Percentiles rank a stretch among this genome's conserved stretches.
These are phyloP conservation scores for Phalaenopsis aphrodite DNA, from an alignment of 106 monocot species.

Conservation along the genomic window DNA sequence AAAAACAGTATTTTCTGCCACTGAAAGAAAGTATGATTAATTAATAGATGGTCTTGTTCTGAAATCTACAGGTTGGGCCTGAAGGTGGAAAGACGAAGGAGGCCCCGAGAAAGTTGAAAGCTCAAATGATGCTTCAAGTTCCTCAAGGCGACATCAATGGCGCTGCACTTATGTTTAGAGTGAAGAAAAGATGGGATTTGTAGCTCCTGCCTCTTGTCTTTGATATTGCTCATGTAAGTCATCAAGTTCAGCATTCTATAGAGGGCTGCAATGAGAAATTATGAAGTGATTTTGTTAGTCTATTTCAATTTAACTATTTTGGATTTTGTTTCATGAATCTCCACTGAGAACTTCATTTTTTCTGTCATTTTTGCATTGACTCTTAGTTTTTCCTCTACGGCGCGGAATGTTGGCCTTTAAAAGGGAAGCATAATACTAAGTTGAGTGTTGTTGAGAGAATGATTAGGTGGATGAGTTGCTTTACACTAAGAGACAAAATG, in stretches of 20 bases:
- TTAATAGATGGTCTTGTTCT: background rate
- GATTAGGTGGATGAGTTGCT: no score
- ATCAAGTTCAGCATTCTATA: background rate
- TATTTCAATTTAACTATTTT: no score
- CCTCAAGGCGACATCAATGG: conserved; percentile 58
- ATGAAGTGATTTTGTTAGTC: background rate
- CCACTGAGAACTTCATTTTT: no score
- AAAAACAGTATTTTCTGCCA: background rate
- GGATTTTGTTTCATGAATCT: no score
- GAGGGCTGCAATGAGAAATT: background rate
- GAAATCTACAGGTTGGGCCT: conserved; percentile 48
- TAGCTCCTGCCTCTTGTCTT: conserved; percentile 7
- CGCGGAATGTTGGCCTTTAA: no score
- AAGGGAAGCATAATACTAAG: no score
- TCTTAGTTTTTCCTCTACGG: no score
- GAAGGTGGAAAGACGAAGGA: conserved; percentile 65
- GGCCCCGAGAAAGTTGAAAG: conserved; percentile 77
- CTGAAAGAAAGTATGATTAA: background rate
- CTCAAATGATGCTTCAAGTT: conserved; percentile 81
- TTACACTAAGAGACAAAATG: no score
- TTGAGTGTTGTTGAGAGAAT: no score
- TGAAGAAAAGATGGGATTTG: conserved; percentile 96
- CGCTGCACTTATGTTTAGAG: conserved; percentile 58
- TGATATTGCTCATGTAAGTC: background rate
- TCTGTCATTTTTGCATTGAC: no score